These are phyloP conservation scores for Casaregolazyma suthepensis DNA, from an alignment of 1,139 yeast species.

Conservation along the genomic window DNA sequence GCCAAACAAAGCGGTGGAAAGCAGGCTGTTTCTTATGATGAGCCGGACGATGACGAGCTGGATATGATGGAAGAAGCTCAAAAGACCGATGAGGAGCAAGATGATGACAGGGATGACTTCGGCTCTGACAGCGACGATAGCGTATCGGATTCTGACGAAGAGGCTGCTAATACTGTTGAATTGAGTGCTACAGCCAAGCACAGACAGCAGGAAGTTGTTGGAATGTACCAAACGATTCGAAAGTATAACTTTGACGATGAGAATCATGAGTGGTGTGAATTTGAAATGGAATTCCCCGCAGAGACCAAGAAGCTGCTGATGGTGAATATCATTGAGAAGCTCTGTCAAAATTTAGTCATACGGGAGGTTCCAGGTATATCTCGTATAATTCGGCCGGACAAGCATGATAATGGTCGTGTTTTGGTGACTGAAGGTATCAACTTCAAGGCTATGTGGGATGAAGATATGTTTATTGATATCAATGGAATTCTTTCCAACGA, in stretches of 20 bases:
- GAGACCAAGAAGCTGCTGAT: conserved; percentile 88
- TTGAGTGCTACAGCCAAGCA: conserved; percentile 63
- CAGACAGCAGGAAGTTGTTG: conserved; percentile 77
- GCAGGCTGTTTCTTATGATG: conserved; percentile 89
- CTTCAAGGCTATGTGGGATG: conserved; percentile 97
- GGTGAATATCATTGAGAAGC: conserved; percentile 93
- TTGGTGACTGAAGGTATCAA: conserved; percentile 98
- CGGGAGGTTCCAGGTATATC: conserved; percentile 90
- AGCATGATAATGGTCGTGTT: conserved; percentile 58
- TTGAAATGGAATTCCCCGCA: conserved; percentile 76
- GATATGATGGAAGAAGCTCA: conserved; percentile 76
- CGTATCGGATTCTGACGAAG: conserved; percentile 24
- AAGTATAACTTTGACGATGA: conserved; percentile 86
- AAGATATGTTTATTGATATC: conserved; percentile 84
- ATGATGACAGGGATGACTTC: conserved; percentile 30
- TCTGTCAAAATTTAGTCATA: conserved; percentile 85
- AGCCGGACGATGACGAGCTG: conserved; percentile 87
- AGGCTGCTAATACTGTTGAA: conserved; percentile 15
- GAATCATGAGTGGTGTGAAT: conserved; percentile 88
- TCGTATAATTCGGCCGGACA: conserved; percentile 82
- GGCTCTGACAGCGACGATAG: conserved; percentile 26
- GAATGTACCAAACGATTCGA: conserved; percentile 65
- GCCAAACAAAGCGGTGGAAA: conserved; percentile 65
- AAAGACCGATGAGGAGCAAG: conserved; percentile 37
- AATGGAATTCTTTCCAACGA: conserved; percentile 88